Percentiles rank a stretch among this genome's conserved stretches.
Evolutionary conservation across 805 yeast species (phyloP).

Genomic region (Candida tibetensis): DNA sequence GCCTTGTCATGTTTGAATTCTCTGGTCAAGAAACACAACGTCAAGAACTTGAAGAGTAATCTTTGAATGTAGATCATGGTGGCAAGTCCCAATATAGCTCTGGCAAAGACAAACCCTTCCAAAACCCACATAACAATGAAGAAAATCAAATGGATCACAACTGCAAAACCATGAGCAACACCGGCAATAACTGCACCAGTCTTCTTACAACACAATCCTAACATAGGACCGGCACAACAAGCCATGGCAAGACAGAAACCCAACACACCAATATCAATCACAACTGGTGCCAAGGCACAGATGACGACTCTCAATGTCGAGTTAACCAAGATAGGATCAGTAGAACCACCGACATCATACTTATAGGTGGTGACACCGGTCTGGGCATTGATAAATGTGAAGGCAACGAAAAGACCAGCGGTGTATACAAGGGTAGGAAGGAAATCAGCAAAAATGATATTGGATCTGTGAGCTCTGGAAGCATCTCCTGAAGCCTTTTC

Average conservation of each 20-base stretch:
- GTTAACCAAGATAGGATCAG: conserved; percentile 52
- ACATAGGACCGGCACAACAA: conserved; percentile 96
- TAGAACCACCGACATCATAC: conserved; percentile 29
- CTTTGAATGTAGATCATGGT: conserved; percentile 87
- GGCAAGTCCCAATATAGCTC: conserved; percentile 82
- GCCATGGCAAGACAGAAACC: conserved; percentile 76
- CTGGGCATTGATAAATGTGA: conserved; percentile 79
- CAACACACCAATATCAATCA: conserved; percentile 80
- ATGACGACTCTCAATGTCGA: conserved; percentile 69
- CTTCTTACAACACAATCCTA: conserved; percentile 93
- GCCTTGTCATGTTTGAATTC: conserved; percentile 95
- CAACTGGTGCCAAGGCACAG: conserved; percentile 90
- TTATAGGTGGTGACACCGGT: conserved; percentile 62
- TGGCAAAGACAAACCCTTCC: conserved; percentile 86
- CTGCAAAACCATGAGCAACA: conserved; percentile 93
- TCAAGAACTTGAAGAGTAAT: conserved; percentile 78
- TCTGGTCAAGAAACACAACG: conserved; percentile 77
- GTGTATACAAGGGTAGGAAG: conserved; percentile 70
- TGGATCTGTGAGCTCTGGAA: conserved; percentile 74
- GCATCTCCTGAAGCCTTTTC: conserved; percentile 69
- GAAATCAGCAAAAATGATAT: conserved; percentile 77
- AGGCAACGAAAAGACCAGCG: conserved; percentile 70
- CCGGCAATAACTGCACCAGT: conserved; percentile 96
- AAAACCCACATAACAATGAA: conserved; percentile 96
- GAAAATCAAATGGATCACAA: conserved; percentile 78